Evolutionary conservation across 305 asterid species (phyloP).

Genomic region (Solanum aculeatissimum): DNA sequence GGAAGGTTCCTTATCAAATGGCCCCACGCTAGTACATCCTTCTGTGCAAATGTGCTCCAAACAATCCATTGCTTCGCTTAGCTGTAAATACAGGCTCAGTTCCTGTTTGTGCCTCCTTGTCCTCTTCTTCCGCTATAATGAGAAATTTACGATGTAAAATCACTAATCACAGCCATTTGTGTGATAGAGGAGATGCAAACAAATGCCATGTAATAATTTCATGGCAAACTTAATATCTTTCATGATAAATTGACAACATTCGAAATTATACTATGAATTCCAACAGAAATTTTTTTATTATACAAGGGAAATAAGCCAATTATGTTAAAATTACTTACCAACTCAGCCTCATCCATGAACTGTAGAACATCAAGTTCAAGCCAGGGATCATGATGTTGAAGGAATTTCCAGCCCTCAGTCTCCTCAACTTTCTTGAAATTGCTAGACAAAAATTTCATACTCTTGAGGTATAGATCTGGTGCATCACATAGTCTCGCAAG

Average conservation of each 20-base stretch:
- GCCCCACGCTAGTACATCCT: constrained; percentile 81
- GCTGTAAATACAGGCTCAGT: constrained; percentile 46
- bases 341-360: constrained; percentile 68
- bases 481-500: constrained; percentile 80
- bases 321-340: constrained; percentile 21
- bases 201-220: background rate
- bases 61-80: constrained; percentile 90
- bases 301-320: background rate
- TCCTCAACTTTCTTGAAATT: constrained; percentile 53
- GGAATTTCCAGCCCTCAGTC: constrained; percentile 81
- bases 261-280: background rate
- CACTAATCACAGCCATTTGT: background rate
- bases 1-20: constrained; percentile 38
- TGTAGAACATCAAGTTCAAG: constrained; percentile 76
- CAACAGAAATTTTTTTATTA: background rate
- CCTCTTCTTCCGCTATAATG: constrained; percentile 49
- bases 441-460: constrained; percentile 41
- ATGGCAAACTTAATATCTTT: background rate
- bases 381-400: constrained; percentile 60
- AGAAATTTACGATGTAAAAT: background rate
- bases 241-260: background rate
- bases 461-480: constrained; percentile 64
- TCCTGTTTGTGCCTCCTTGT: constrained; percentile 43
- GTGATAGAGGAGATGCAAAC: background rate
- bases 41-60: constrained; percentile 78